Percentiles rank a stretch among this genome's conserved stretches.
Evolutionary conservation across 805 yeast genomes (phyloP).

Genomic region (Scheffersomyces ergatensis): DNA sequence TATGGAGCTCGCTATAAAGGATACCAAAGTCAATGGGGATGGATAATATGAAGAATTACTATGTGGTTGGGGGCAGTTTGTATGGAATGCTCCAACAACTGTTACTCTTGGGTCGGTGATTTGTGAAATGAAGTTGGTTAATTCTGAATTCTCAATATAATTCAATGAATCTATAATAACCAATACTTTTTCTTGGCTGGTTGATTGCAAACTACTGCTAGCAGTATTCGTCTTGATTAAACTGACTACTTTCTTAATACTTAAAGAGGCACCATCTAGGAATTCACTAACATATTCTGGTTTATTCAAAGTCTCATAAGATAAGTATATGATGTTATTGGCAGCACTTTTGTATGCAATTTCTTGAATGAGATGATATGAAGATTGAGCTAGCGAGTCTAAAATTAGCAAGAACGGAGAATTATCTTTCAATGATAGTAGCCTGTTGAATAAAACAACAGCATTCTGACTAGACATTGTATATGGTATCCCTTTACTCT

Average conservation of each 20-base stretch:
- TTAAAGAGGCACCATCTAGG: conserved; percentile 39
- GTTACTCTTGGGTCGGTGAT: conserved; percentile 34
- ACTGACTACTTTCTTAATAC: conserved; percentile 15
- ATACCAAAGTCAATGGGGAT: conserved; percentile 45
- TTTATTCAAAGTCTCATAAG: conserved; percentile 61
- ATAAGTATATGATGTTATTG: conserved; percentile 49
- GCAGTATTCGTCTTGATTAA: no score
- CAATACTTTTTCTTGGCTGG: conserved; percentile 5
- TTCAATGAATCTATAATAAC: conserved; percentile 47
- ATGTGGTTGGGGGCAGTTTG: conserved; percentile 36
- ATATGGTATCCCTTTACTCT: no score
- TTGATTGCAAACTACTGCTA: no score
- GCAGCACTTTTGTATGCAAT: conserved; percentile 41
- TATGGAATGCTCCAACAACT: conserved; percentile 37
- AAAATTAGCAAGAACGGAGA: conserved; percentile 69
- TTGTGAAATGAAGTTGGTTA: conserved; percentile 50
- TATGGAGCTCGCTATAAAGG: conserved; percentile 73
- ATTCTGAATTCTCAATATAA: conserved; percentile 43
- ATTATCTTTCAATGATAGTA: conserved; percentile 66
- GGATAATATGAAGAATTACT: conserved; percentile 50
- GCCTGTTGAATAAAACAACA: conserved; percentile 59
- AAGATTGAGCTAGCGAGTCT: conserved; percentile 73
- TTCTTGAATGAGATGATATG: conserved; percentile 55
- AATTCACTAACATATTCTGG: conserved; percentile 52
- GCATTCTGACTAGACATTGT: conserved; percentile 33